Percentiles rank a stretch among this genome's conserved stretches.
These are phyloP conservation scores for Suhomyces atakaporum DNA, from an alignment of 1,139 yeast species.

Conservation along the genomic window DNA sequence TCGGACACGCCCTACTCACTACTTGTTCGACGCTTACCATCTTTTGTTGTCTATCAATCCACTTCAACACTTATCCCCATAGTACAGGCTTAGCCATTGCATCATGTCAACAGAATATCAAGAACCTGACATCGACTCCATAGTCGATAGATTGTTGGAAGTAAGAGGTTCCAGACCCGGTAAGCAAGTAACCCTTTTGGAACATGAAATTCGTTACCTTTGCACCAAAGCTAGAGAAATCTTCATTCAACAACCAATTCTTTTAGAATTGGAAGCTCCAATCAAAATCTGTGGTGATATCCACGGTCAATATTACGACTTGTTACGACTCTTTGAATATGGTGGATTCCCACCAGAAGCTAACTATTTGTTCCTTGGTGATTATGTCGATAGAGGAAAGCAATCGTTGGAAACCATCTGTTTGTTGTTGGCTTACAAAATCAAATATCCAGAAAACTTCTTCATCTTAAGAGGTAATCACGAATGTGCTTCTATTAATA, in stretches of 20 bases:
- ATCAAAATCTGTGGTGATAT: slow-evolving; percentile 94
- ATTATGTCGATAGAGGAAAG: slow-evolving; percentile 97
- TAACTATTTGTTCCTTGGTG: slow-evolving; percentile 91
- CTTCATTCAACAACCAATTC: slow-evolving; percentile 94
- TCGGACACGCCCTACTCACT: slow-evolving; percentile 11
- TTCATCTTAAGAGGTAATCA: slow-evolving; percentile 95
- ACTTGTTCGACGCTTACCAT: slow-evolving; percentile 8
- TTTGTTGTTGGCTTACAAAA: slow-evolving; percentile 87
- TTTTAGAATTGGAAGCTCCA: slow-evolving; percentile 95
- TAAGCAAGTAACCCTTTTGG: slow-evolving; percentile 90
- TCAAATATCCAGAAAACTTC: slow-evolving; percentile 96
- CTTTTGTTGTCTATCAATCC: too few relatives aligned
- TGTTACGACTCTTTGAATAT: slow-evolving; percentile 90
- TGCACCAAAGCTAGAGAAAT: slow-evolving; percentile 98
- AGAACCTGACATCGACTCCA: slow-evolving; percentile 95
- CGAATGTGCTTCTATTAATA: slow-evolving; percentile 95
- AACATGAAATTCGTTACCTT: slow-evolving; percentile 90
- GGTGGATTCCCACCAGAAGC: slow-evolving; percentile 99
- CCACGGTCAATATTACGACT: slow-evolving; percentile 96
- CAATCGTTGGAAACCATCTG: slow-evolving; percentile 95
- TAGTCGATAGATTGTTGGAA: slow-evolving; percentile 93
- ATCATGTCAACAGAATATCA: slow-evolving; percentile 55
- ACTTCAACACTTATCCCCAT: slow-evolving; percentile 6
- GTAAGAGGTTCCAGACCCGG: slow-evolving; percentile 99
- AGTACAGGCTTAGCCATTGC: slow-evolving; percentile 10